A percentile compares a stretch with the other conserved stretches of the same genome.
Evolutionary conservation across 176 grass and related monocot genomes (phyloP).

Genomic region (Stipa capillata): DNA sequence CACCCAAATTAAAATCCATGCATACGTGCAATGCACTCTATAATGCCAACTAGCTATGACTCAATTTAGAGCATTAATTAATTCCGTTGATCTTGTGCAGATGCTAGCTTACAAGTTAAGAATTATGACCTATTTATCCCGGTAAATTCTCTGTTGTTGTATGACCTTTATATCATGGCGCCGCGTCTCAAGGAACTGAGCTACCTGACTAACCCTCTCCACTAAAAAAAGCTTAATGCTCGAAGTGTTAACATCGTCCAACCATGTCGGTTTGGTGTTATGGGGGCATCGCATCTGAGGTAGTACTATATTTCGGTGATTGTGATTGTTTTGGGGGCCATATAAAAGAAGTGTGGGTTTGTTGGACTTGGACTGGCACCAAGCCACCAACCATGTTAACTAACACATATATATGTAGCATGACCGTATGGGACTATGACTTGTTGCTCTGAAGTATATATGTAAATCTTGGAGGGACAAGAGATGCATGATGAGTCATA

Average conservation of each 20-base stretch:
- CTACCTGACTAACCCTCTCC: not conserved
- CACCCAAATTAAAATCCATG: not conserved
- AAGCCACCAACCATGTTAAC: not conserved
- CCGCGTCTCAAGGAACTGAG: not conserved
- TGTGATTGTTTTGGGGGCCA: not conserved
- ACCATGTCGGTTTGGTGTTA: constrained; percentile 2
- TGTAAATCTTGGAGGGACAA: not conserved
- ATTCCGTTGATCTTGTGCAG: not conserved
- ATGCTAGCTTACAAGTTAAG: not conserved
- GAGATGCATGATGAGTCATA: not conserved
- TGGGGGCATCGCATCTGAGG: not conserved
- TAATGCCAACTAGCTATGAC: not conserved
- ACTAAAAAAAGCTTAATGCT: not conserved
- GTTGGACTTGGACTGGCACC: not conserved
- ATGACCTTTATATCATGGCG: not conserved
- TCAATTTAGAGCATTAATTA: not conserved
- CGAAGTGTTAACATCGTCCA: not conserved
- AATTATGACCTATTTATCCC: too few species aligned
- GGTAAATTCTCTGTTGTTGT: not conserved
- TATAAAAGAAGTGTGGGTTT: not conserved
- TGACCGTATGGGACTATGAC: too few species aligned
- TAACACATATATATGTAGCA: too few species aligned
- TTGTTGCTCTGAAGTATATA: not conserved
- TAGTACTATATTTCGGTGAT: not conserved
- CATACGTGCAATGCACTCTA: not conserved